Evolutionary conservation across 345 rosid species (phyloP), one percentile per base, ranked within the genome.

Genomic region (Conringia planisiliqua): DNA sequence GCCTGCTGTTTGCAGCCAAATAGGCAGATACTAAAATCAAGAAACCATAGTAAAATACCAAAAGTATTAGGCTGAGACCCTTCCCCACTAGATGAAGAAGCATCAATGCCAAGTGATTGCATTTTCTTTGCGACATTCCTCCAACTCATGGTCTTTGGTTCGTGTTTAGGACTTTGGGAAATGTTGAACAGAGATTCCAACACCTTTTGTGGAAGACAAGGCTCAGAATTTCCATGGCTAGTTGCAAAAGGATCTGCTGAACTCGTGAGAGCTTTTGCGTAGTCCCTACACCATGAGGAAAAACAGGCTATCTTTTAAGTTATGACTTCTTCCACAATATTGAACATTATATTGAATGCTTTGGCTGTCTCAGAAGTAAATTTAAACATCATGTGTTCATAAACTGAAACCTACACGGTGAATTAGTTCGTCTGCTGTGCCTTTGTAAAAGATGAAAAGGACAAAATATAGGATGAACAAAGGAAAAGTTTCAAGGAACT

Each of bases 121-220:
- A 91, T 75, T 82, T 94, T 91, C 84, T 86, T 94, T 44, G 85
- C 92, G 56, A 91, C 86, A 61, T 86, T 84, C 83, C 86, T 87
- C 98, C 98, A 94, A 80, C 82, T 85, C 97, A 91, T 88, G 36
- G 89, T 81, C 76, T 78, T 72, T 55, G 91, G 87, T 81, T 90
- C 95, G 26, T 79, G 85, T 73, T 87, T 87, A 67, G 87, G 56
- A 78, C 87, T 88, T 82, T 71, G 82, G 62, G 87, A 78, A 52
- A 85, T 71, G 76, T 85, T 87, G 85, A 88, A 94, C 75, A 94
- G 83, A 68, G 90, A 86, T 78, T 89, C 96, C 84, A 94, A 76
- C 77, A 94, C 91, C 77, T 83, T 86, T 78, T 90, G 98, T 55
- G 98, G 89, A 62, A 85, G 84, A 78, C 86, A 72, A 35, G 83